These are phyloP conservation scores for Lenzites betulinus DNA, from an alignment of 768 basidiomycete genomes.

Conservation along the genomic window DNA sequence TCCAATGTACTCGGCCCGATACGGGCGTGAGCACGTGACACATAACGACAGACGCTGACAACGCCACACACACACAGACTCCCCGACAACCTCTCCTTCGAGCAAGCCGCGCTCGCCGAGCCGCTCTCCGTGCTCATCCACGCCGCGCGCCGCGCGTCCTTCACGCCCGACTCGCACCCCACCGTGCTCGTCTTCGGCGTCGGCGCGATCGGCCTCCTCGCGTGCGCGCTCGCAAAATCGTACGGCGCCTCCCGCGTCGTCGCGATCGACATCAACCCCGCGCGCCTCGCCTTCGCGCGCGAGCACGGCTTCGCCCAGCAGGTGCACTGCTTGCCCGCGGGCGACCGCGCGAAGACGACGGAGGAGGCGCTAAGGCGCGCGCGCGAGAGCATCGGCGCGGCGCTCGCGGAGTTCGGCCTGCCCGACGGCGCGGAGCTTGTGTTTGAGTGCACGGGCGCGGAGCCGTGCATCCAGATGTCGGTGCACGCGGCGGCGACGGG, in stretches of 20 bases:
- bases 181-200: slow-evolving; percentile 88
- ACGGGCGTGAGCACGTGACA: slow-evolving; percentile 10
- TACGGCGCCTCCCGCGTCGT: slow-evolving; percentile 72
- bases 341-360: slow-evolving; percentile 43
- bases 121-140: slow-evolving; percentile 89
- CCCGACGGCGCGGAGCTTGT: slow-evolving; percentile 88
- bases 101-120: slow-evolving; percentile 87
- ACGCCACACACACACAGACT: slow-evolving; percentile 47
- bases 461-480: slow-evolving; percentile 88
- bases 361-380: slow-evolving; percentile 62
- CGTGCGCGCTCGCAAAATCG: slow-evolving; percentile 75
- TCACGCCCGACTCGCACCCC: slow-evolving; percentile 39
- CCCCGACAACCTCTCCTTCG: slow-evolving; percentile 73
- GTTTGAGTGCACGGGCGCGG: slow-evolving; percentile 95
- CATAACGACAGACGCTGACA: slow-evolving; percentile 15
- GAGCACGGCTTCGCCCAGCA: slow-evolving; percentile 74
- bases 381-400: slow-evolving; percentile 54
- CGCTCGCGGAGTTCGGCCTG: slow-evolving; percentile 56
- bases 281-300: slow-evolving; percentile 78
- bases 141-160: slow-evolving; percentile 48
- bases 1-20: too few species aligned
- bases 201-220: slow-evolving; percentile 91
- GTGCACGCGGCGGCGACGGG: slow-evolving; percentile 81
- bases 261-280: slow-evolving; percentile 84
- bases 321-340: slow-evolving; percentile 61